Conservation (phyloP, 23 red algal species). For the Agarophyton chilense region DNA sequence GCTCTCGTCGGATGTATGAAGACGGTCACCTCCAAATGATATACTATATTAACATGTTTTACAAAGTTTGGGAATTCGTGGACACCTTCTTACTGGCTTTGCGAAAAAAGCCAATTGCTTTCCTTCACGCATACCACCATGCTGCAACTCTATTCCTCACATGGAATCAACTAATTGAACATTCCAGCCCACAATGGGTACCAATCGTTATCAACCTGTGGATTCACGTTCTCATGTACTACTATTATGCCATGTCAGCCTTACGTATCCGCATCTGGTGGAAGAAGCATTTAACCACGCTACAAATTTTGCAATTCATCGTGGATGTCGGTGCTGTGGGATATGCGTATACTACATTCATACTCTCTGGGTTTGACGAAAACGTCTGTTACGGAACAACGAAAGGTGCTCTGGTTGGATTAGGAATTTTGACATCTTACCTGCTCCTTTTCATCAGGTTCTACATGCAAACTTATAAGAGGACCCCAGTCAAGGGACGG, state of each 20-base stretch:
- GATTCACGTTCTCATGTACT: constrained; percentile 99
- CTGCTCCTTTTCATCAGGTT: constrained; percentile 94
- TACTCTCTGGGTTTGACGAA: constrained; percentile 67
- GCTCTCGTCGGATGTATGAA: constrained; percentile 73
- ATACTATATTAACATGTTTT: constrained; percentile 97
- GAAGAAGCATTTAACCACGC: constrained; percentile 91
- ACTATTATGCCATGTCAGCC: constrained; percentile 97
- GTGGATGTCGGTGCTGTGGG: constrained; percentile 75
- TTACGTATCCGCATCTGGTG: constrained; percentile 87
- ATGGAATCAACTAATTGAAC: constrained; percentile 93
- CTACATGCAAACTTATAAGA: constrained; percentile 95
- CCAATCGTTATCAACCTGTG: constrained; percentile 95
- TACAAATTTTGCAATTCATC: constrained; percentile 96
- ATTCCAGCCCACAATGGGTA: constrained; percentile 95
- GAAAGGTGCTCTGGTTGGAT: constrained; percentile 82
- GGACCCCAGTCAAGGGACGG: neutral
- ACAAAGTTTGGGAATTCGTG: constrained; percentile 95
- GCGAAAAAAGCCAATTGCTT: constrained; percentile 85
- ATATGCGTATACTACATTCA: constrained; percentile 90
- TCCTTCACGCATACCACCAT: constrained; percentile 97
- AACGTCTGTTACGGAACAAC: constrained; percentile 90
- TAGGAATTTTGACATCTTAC: constrained; percentile 90
- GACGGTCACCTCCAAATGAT: constrained; percentile 94
- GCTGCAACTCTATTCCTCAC: constrained; percentile 94
- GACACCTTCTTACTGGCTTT: constrained; percentile 94